These are phyloP conservation scores for Ophiostoma tasmaniense DNA, from an alignment of 2,329 filamentous ascomycete species.

Conservation along the genomic window DNA sequence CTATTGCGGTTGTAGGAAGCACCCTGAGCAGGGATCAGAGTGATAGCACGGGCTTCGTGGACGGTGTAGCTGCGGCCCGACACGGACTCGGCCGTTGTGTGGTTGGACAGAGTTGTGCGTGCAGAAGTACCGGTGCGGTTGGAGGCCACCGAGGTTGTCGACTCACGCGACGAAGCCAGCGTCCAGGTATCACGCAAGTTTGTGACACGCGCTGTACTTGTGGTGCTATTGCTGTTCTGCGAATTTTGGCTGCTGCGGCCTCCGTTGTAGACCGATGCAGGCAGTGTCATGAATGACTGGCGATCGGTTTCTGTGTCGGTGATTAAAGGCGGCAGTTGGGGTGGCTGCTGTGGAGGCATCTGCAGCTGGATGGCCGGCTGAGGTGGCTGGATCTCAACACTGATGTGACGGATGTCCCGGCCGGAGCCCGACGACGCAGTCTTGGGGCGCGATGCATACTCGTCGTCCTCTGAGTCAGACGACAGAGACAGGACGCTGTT, in stretches of 20 bases:
- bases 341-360: background rate
- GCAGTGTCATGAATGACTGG: background rate
- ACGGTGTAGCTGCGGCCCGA: constrained; percentile 16
- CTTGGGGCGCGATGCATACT: constrained; percentile 27
- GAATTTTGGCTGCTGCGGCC: background rate
- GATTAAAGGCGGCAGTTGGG: background rate
- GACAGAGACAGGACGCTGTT: constrained; percentile 50
- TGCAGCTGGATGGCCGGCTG: background rate
- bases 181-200: background rate
- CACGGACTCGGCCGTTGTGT: background rate
- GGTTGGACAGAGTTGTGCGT: background rate
- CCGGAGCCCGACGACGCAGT: constrained; percentile 22
- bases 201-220: background rate
- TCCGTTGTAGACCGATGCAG: background rate
- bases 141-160: constrained; percentile 26
- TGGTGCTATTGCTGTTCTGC: constrained; percentile 14
- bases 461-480: constrained; percentile 50
- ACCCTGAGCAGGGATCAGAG: constrained; percentile 28
- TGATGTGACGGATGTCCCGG: background rate
- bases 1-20: constrained; percentile 4
- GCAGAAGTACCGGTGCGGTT: constrained; percentile 1
- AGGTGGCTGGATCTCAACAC: background rate
- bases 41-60: constrained; percentile 34
- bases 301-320: background rate
- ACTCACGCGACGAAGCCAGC: constrained; percentile 28